These are phyloP conservation scores for Chytridium lagenaria DNA, from an alignment of 371 early-diverging fungal genomes.

Conservation along the genomic window DNA sequence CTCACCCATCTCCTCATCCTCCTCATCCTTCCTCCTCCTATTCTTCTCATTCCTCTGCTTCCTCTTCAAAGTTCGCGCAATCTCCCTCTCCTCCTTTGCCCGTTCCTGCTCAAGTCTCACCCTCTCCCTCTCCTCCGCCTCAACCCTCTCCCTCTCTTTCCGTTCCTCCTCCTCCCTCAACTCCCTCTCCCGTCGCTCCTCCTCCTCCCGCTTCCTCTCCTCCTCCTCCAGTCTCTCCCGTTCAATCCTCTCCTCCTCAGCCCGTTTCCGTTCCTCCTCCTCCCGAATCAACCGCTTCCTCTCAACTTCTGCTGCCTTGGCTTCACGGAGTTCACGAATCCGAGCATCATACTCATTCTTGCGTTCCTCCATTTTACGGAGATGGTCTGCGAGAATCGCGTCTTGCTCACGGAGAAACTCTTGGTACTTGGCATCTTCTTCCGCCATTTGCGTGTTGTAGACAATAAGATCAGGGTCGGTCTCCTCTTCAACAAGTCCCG, in stretches of 20 bases:
- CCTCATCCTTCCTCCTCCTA: background rate
- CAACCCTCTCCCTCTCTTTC: too few species aligned
- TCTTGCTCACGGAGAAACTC: slow-evolving; percentile 7
- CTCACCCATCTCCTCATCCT: background rate
- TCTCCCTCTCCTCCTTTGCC: background rate
- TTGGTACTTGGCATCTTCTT: background rate
- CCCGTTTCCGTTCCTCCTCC: slow-evolving; percentile 10
- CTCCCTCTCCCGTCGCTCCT: slow-evolving; percentile 4
- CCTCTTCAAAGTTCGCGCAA: too few species aligned
- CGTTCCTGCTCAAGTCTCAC: slow-evolving; percentile 9
- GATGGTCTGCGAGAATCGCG: background rate
- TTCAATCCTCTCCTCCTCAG: background rate
- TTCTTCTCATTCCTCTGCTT: slow-evolving; percentile 1
- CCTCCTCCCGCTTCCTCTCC: too few species aligned
- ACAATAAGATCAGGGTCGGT: slow-evolving; percentile 9
- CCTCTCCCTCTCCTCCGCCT: too few species aligned
- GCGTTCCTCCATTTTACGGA: background rate
- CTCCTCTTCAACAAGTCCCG: too few species aligned
- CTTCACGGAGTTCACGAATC: background rate
- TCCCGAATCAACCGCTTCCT: slow-evolving; percentile 8
- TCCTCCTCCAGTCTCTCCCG: slow-evolving; percentile 1
- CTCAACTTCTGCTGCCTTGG: background rate
- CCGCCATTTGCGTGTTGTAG: slow-evolving; percentile 4
- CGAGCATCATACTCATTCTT: background rate
- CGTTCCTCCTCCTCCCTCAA: background rate